phyloP scores from a whole-genome alignment of 2,329 filamentous ascomycete species.

The Helotiales sp. region DNA sequence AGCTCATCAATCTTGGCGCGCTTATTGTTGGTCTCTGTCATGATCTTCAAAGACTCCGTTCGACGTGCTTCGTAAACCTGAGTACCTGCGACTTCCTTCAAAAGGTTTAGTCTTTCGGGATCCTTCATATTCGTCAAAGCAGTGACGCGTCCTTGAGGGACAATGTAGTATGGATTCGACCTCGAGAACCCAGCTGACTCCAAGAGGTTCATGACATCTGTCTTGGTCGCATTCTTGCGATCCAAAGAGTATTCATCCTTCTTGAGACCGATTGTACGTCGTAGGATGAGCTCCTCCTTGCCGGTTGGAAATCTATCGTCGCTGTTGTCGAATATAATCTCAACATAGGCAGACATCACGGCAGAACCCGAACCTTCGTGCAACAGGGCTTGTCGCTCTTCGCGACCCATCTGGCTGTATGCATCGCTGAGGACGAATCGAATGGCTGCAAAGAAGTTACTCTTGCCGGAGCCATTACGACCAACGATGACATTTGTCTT shows the following conservation, averaged over 20 bases:
- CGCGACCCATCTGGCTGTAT: constrained; percentile 93
- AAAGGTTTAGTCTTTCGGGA: constrained; percentile 80
- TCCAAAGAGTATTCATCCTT: constrained; percentile 99
- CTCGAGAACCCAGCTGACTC: constrained; percentile 96
- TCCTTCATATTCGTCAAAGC: constrained; percentile 99
- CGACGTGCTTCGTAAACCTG: constrained; percentile 95
- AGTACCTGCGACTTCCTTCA: constrained; percentile 98
- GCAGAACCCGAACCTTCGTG: constrained; percentile 98
- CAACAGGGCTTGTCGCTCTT: constrained; percentile 94
- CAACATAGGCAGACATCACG: constrained; percentile 99
- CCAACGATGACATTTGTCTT: constrained; percentile 99
- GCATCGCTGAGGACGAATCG: constrained; percentile 98
- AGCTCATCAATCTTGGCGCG: constrained; percentile 92
- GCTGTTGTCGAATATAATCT: constrained; percentile 97
- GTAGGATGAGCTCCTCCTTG: constrained; percentile 86
- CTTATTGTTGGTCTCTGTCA: constrained; percentile 96
- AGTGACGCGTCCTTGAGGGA: constrained; percentile 95
- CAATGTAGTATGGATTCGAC: constrained; percentile 98
- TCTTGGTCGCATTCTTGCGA: constrained; percentile 93
- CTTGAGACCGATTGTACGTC: constrained; percentile 94
- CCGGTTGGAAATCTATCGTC: constrained; percentile 95
- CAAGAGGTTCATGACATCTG: constrained; percentile 91
- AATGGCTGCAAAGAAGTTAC: constrained; percentile 99
- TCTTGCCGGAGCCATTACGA: constrained; percentile 98
- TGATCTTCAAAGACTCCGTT: constrained; percentile 92